phyloP scores from a whole-genome alignment of 2,329 filamentous ascomycete species.

The Phialophora chinensis region DNA sequence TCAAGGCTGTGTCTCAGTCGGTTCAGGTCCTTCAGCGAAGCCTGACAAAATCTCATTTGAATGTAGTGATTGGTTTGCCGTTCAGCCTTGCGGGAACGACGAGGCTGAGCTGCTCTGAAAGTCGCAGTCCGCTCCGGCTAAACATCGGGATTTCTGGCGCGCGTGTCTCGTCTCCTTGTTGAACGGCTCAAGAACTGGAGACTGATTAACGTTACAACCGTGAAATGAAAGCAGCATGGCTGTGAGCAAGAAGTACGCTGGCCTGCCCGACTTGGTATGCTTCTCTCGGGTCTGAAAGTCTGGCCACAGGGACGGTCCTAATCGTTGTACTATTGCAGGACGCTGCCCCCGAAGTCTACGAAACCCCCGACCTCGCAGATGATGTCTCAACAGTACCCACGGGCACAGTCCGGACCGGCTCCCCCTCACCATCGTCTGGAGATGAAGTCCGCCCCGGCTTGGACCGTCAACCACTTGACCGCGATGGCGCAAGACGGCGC shows the following conservation, averaged over 20 bases:
- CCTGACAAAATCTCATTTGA: no score
- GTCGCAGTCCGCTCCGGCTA: background rate
- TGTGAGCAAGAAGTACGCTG: slow-evolving; percentile 80
- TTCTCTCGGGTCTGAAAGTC: slow-evolving; percentile 24
- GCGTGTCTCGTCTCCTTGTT: background rate
- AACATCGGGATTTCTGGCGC: background rate
- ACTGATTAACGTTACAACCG: background rate
- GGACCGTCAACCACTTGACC: slow-evolving; percentile 75
- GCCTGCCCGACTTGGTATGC: slow-evolving; percentile 75
- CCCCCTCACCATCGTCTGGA: slow-evolving; percentile 56
- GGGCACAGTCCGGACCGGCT: slow-evolving; percentile 62
- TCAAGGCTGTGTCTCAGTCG: no score
- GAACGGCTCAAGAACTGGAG: background rate
- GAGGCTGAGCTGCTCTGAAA: background rate
- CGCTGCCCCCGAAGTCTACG: slow-evolving; percentile 91
- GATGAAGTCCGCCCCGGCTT: slow-evolving; percentile 69
- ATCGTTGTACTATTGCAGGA: slow-evolving; percentile 64
- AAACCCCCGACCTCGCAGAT: slow-evolving; percentile 90
- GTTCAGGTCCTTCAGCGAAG: no score
- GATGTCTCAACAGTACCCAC: slow-evolving; percentile 81
- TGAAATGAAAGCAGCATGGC: slow-evolving; percentile 60
- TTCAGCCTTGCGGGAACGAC: no score
- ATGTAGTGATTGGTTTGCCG: no score
- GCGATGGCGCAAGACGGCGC: slow-evolving; percentile 77
- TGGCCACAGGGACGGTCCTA: background rate